Base-by-base conservation (phyloP, 106 monocot species). In the Alisma plantagoaquatica region DNA sequence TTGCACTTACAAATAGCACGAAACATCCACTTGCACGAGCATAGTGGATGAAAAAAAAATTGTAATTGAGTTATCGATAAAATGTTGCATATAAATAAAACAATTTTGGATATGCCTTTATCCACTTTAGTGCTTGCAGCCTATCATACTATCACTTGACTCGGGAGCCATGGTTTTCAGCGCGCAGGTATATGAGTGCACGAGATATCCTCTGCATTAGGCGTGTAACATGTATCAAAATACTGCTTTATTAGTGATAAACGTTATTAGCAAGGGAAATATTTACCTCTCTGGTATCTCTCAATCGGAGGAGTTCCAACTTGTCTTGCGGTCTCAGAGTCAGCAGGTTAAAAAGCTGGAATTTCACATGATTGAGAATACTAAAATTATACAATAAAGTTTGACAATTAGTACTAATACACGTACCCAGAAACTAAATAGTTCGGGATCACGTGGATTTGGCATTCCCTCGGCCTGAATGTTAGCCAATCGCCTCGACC, bases 381-480 rank as follows among this genome's bases (percentile, higher is more conserved):
- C 20, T 12, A 27, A 28, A 3, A 31, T 29, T 19, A 6, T 38
- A 7, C 35, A 29, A 29, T 19, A 46, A 45, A 20, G 21, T 17
- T 5, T 29, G 5, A 21, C 27, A 18, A 2, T 42, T 10, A 48
- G 20, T 20, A 11, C 5, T 28, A 38, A 33, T 15, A 21, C 26
- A 22, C 64, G 46, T 69, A 89, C 89, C 89, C 89, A 89, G 43
- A 89, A 89, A 57, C 89, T 89, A 18, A 89, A 79, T 59, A 65
- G 67, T 55, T 89, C 89, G 27, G 83, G 73, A 70, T 89, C 83
- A 22, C 72, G 75, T 32, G 67, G 56, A 49, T 71, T 67, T 41
- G 89, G 83, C 61, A 83, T 83, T 32, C 79, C 73, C 22, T 76
- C 79, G 60, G 77, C 63, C 68, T 72, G 77, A 65, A 72, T 50